Base-by-base conservation (phyloP, 805 yeast genomes). In the Wickerhamiella occidentalis region DNA sequence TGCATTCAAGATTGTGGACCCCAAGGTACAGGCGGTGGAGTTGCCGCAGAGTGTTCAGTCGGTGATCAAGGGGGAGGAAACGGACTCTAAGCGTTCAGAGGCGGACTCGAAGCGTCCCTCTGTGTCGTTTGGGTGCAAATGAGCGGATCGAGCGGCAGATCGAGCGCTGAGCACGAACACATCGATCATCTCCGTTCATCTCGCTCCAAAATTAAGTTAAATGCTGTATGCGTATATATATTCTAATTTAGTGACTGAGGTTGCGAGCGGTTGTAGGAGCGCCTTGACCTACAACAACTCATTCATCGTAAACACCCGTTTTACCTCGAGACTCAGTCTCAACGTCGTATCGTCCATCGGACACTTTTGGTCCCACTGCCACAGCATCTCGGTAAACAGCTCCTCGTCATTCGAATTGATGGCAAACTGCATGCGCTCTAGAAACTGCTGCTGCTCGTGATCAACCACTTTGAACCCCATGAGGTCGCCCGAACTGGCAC, bases 1-100 rank as follows among this genome's bases (percentile, higher is more conserved):
- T 13, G 38, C 48, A 19, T 58, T 53, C 33, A 56, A 55, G 50
- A 58, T 58, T 29, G 60, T 58, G 21, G 62, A 58, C 35, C 60
- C 61, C n/a, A 48, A 50, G 11, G 54, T 58, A 29, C 53, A 51
- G 43, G 55, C 62, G 2, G 61, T 58, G 38, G 57, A 50, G 40
- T 45, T 54, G 51, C 43, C 49, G 42, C 2, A 50, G 52, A 15
- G 29, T 25, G 49, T 50, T 12, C 30, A 22, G 13, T 19, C 29
- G 19, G 43, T 7, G 19, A 25, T n/a, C 15, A 3, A 6, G 5
- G 15, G n/a, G 18, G 33, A 28, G n/a, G n/a, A n/a, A n/a, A n/a
- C n/a, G n/a, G n/a, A n/a, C n/a, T n/a, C n/a, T n/a, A n/a, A n/a
- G n/a, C n/a, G n/a, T n/a, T n/a, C n/a, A n/a, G n/a, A n/a, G n/a